phyloP scores from a whole-genome alignment of 345 rosid genomes.

The Syzygium jambos region DNA sequence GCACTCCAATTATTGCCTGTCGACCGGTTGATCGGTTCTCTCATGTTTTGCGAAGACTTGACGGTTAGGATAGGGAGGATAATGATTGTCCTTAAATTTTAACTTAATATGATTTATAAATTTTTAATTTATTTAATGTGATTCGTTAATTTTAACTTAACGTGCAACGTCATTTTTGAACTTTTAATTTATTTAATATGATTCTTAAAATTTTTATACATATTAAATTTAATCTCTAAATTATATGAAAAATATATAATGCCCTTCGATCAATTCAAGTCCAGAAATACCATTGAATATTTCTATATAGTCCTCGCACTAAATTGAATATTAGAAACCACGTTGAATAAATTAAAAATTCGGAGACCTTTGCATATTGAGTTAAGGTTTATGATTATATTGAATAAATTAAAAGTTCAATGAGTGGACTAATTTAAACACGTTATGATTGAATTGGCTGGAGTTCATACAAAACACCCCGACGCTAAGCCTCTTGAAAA shows the following conservation, averaged over 20 bases:
- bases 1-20: neutral
- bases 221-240: too few species aligned
- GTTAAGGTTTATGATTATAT: too few species aligned
- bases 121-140: neutral
- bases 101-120: too few species aligned
- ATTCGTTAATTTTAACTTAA: neutral
- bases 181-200: neutral
- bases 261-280: neutral
- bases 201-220: too few species aligned
- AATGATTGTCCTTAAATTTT: too few species aligned
- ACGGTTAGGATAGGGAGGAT: neutral
- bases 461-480: neutral
- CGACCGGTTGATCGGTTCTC: neutral
- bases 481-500: neutral
- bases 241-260: too few species aligned
- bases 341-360: too few species aligned
- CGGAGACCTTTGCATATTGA: too few species aligned
- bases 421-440: neutral
- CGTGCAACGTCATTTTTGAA: neutral
- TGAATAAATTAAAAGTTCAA: too few species aligned
- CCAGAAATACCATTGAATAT: too few species aligned
- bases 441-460: neutral
- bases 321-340: neutral
- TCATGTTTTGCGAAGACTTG: neutral
- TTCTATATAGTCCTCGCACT: neutral